Evolutionary conservation across 345 rosid genomes (phyloP), one percentile per base, ranked within the genome.

Genomic region (Limnanthes douglasii): DNA sequence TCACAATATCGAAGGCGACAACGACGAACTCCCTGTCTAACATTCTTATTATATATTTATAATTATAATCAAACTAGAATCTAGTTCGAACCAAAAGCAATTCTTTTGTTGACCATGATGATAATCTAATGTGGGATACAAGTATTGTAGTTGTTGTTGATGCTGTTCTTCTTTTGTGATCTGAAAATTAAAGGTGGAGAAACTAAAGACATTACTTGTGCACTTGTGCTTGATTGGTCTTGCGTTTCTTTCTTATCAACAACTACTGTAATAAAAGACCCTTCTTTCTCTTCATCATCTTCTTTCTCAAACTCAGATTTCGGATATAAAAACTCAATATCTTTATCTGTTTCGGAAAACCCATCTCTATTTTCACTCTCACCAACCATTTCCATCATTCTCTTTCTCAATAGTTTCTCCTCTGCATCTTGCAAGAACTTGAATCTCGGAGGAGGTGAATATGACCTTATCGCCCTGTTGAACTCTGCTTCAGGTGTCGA

Each of bases 401-500:
- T 62, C 41, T 36, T 72, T 52, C 46, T 72, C 11, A 52, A 28
- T 21, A 80, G 69, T 43, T 90, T 90, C 64, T 90, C 95, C 60
- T 90, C 98, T 25, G 98, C 98, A 50, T 80, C 94, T 43, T 75
- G 78, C 35, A 90, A 43, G 70, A 90, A 84, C 86, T 75, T 84
- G 58, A 90, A 80, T 66, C 65, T 84, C 31, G 95, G 74, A 20
- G 92, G 77, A 5, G 95, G 94, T 6, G 97, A 86, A 4, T 95
- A 90, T 38, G 78, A 63, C 47, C 68, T 68, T 22, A 70, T 60
- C 21, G 50, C 21, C 57, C 65, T 72, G 31, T 68, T 74, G 28
- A 73, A 73, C 69, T 88, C 97, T 19, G 86, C 83, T 58, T 83
- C 95, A 17, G 56, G 95, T 45, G 98, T 84, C 5, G 65, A 63